Evolutionary conservation across 2,329 filamentous ascomycete species (phyloP).

Genomic region (Aspergillus sp.): DNA sequence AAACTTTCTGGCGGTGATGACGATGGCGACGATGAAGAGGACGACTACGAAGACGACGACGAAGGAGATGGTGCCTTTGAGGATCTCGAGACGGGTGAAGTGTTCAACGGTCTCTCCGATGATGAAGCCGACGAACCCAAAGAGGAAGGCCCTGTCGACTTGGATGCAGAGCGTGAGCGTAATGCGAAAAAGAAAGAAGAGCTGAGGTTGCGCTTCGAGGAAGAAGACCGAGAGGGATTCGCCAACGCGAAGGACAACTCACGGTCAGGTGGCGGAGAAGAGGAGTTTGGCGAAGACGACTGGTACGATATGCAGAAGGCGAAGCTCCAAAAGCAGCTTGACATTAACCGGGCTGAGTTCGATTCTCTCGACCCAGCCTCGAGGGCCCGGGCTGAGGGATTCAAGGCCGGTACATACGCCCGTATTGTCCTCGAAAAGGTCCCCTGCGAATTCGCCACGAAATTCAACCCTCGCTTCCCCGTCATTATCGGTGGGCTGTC

Average conservation of each 20-base stretch:
- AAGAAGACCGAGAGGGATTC: conserved; percentile 96
- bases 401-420: conserved; percentile 87
- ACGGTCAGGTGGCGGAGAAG: conserved; percentile 67
- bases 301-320: conserved; percentile 99
- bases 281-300: conserved; percentile 90
- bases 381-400: conserved; percentile 81
- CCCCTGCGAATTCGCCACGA: conserved; percentile 81
- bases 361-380: conserved; percentile 82
- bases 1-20: conserved; percentile 60
- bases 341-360: conserved; percentile 95
- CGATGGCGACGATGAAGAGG: conserved; percentile 48
- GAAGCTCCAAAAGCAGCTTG: conserved; percentile 87
- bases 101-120: conserved; percentile 44
- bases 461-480: conserved; percentile 79
- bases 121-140: conserved; percentile 52
- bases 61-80: conserved; percentile 82
- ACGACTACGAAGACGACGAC: conserved; percentile 54
- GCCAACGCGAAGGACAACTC: conserved; percentile 78
- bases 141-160: conserved; percentile 41
- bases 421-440: conserved; percentile 87
- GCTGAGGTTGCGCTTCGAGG: conserved; percentile 88
- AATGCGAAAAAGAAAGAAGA: conserved; percentile 94
- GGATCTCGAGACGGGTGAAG: conserved; percentile 77
- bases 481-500: conserved; percentile 89
- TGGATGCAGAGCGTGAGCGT: conserved; percentile 86